Percentiles rank a stretch among this genome's conserved stretches.
Conservation (phyloP, 202 grass and related monocot genomes). For the Bolboschoenoplectus hybrid region DNA sequence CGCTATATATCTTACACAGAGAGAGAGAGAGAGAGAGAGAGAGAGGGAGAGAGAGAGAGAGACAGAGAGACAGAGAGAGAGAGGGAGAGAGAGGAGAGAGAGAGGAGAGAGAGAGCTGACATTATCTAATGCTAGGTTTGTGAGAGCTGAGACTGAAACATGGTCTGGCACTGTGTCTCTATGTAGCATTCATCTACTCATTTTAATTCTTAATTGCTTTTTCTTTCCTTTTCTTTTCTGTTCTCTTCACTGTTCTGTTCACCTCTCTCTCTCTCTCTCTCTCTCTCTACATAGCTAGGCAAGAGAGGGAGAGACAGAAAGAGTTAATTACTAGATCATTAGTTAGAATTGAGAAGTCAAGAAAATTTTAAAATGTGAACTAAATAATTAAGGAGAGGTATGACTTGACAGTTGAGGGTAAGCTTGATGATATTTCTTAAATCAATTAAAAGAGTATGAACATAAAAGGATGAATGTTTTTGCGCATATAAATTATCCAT, state of each 20-base stretch:
- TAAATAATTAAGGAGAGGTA: no score
- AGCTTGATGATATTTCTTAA: no score
- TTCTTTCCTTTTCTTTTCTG: background rate
- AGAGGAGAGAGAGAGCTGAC: conserved; percentile 27
- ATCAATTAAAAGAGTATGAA: no score
- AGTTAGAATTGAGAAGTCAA: no score
- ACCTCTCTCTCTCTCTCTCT: background rate
- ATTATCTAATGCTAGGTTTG: conserved; percentile 47
- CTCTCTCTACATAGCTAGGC: background rate
- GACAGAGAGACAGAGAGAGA: conserved; percentile 33
- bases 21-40: conserved; percentile 14
- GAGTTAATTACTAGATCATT: background rate
- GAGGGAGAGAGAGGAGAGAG: no score
- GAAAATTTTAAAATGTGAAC: no score
- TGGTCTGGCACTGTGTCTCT: conserved; percentile 25
- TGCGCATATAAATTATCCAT: background rate
- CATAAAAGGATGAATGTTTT: no score
- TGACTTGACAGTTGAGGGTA: no score
- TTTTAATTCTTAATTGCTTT: background rate
- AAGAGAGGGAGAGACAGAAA: no score
- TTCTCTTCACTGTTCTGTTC: no score
- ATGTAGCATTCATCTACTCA: conserved; percentile 33
- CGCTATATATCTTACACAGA: conserved; percentile 36
- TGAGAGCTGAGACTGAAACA: conserved; percentile 33
- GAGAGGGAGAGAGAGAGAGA: no score